These are phyloP conservation scores for Verticillium albo-atrum DNA, from an alignment of 2,329 filamentous ascomycete species.

Conservation along the genomic window DNA sequence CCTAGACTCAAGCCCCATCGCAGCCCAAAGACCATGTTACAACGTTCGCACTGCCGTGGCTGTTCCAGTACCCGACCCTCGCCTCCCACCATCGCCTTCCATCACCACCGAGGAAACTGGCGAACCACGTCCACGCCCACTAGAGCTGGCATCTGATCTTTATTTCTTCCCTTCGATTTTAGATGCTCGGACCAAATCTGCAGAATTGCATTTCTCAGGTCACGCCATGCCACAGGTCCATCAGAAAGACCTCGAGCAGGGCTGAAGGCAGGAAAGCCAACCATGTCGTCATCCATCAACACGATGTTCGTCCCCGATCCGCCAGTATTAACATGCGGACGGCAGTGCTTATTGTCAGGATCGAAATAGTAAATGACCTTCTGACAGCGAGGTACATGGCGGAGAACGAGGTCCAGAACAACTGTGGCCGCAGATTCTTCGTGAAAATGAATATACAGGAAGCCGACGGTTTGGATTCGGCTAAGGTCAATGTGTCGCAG, in stretches of 20 bases:
- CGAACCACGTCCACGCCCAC: conserved; percentile 7
- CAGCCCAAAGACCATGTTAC: no score
- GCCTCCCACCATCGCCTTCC: not conserved
- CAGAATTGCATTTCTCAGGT: conserved; percentile 6
- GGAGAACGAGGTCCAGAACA: conserved; percentile 5
- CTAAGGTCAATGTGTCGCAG: conserved; percentile 7
- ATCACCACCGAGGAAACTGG: not conserved
- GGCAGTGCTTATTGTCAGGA: conserved; percentile 5
- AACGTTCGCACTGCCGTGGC: no score
- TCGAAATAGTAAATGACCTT: conserved; percentile 8
- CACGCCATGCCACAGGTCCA: conserved; percentile 7
- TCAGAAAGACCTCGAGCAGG: not conserved
- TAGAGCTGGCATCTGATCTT: conserved; percentile 3
- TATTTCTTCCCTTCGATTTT: not conserved
- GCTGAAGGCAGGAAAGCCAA: conserved; percentile 7
- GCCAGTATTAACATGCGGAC: not conserved
- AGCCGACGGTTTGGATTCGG: conserved; percentile 7
- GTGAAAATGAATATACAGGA: conserved; percentile 8
- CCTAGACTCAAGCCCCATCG: no score
- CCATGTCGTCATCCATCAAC: conserved; percentile 4
- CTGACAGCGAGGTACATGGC: conserved; percentile 7
- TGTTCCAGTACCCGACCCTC: no score
- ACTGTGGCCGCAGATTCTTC: conserved; percentile 1
- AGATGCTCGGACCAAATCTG: conserved; percentile 6
- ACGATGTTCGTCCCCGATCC: not conserved